phyloP scores from a whole-genome alignment of 768 basidiomycete species.

The Dictyophora rubrovolvata region DNA sequence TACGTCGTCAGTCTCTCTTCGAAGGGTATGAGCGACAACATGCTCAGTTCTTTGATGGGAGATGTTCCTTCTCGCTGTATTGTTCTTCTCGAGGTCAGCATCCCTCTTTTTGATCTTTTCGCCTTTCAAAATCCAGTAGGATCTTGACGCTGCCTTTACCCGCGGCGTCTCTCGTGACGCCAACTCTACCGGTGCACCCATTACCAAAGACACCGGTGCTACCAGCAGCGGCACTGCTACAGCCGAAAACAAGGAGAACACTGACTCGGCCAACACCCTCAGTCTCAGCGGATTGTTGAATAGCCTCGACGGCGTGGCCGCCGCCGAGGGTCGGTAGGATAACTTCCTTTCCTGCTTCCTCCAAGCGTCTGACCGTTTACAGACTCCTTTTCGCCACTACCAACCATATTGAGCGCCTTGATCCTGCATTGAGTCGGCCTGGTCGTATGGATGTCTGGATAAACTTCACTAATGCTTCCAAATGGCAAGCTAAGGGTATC shows the following conservation, averaged over 20 bases:
- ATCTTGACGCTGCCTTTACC: slow-evolving; percentile 88
- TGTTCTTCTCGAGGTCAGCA: slow-evolving; percentile 68
- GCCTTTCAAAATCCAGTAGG: slow-evolving; percentile 8
- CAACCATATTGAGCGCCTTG: slow-evolving; percentile 88
- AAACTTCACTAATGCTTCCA: slow-evolving; percentile 83
- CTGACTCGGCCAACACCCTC: slow-evolving; percentile 69
- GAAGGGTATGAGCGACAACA: slow-evolving; percentile 91
- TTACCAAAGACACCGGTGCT: slow-evolving; percentile 29
- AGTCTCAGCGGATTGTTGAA: slow-evolving; percentile 80
- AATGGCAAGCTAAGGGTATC: slow-evolving; percentile 88
- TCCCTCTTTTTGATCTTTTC: background rate
- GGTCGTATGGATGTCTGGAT: slow-evolving; percentile 92
- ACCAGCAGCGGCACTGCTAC: slow-evolving; percentile 27
- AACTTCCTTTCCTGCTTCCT: slow-evolving; percentile 4
- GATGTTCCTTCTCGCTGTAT: slow-evolving; percentile 87
- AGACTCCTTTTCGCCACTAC: slow-evolving; percentile 85
- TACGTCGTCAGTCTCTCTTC: slow-evolving; percentile 84
- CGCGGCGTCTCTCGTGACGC: slow-evolving; percentile 77
- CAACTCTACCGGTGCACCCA: slow-evolving; percentile 65
- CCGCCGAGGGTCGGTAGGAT: slow-evolving; percentile 74
- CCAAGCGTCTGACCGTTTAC: slow-evolving; percentile 8
- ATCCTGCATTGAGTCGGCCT: slow-evolving; percentile 78
- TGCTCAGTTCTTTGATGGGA: slow-evolving; percentile 76
- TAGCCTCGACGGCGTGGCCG: slow-evolving; percentile 78
- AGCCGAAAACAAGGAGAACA: slow-evolving; percentile 20